Evolutionary conservation across 2,329 filamentous ascomycete genomes (phyloP).

Genomic region (Penicillium occitanis): DNA sequence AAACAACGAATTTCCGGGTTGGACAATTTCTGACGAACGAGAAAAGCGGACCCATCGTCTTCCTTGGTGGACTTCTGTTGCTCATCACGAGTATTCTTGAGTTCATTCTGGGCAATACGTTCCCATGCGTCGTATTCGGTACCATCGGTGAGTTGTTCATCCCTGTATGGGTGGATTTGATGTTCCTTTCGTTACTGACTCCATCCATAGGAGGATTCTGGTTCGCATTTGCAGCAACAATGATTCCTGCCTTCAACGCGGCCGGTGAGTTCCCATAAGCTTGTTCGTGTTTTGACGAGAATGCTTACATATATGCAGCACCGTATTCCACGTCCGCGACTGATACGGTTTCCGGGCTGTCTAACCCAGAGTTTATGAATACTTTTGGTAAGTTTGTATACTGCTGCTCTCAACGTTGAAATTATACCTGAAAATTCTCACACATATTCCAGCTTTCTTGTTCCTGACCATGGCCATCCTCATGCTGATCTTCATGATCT

Average conservation of each 20-base stretch:
- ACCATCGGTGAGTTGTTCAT: slow-evolving; percentile 44
- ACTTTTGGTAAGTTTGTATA: slow-evolving; percentile 8
- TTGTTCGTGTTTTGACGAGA: not conserved
- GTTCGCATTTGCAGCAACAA: slow-evolving; percentile 56
- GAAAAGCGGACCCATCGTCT: not conserved
- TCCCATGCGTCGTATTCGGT: slow-evolving; percentile 59
- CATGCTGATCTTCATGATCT: slow-evolving; percentile 66
- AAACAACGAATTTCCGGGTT: not conserved
- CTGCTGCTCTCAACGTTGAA: not conserved
- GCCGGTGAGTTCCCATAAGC: slow-evolving; percentile 39
- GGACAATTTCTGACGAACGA: not conserved
- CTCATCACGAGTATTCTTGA: slow-evolving; percentile 55
- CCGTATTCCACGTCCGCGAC: slow-evolving; percentile 30
- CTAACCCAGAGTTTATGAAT: slow-evolving; percentile 20
- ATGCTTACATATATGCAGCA: slow-evolving; percentile 21
- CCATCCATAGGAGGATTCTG: slow-evolving; percentile 49
- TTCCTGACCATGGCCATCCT: slow-evolving; percentile 66
- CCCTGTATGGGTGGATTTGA: not conserved
- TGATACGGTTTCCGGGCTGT: slow-evolving; percentile 29
- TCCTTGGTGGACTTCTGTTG: slow-evolving; percentile 53
- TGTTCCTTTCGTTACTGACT: slow-evolving; percentile 6
- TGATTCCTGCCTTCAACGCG: slow-evolving; percentile 56
- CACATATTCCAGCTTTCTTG: slow-evolving; percentile 51
- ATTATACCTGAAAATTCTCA: slow-evolving; percentile 14
- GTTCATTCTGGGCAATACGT: slow-evolving; percentile 60